phyloP scores from a whole-genome alignment of 2,329 filamentous ascomycete genomes.

The Colletotrichum sp. region DNA sequence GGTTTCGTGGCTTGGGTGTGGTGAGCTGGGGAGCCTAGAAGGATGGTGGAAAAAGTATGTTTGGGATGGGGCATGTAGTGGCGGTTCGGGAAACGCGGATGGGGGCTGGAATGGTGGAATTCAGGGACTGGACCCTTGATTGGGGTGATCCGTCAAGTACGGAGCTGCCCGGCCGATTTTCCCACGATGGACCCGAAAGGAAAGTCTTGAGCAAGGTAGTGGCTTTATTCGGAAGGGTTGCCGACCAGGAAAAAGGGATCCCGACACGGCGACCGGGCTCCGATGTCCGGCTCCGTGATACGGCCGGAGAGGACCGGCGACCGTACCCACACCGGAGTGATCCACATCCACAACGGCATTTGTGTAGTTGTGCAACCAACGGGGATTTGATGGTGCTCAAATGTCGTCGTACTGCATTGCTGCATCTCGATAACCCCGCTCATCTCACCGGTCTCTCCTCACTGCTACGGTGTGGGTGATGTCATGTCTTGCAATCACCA shows the following conservation, averaged over 20 bases:
- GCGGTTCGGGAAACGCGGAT: background rate
- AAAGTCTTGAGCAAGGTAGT: background rate
- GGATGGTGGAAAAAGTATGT: background rate
- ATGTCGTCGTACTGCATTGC: background rate
- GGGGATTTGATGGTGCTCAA: background rate
- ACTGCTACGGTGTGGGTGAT: background rate
- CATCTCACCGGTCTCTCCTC: background rate
- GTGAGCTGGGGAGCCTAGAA: background rate
- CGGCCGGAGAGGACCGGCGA: background rate
- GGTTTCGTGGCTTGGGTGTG: background rate
- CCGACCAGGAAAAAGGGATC: rapidly evolving
- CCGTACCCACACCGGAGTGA: background rate
- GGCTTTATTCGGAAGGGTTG: background rate
- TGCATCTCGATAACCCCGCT: background rate
- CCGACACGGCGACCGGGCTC: background rate
- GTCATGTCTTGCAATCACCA: background rate
- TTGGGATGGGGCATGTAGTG: background rate
- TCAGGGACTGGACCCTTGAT: background rate
- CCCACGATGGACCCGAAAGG: background rate
- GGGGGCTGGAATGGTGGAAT: background rate
- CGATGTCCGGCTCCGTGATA: background rate
- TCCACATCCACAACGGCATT: background rate
- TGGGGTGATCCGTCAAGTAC: background rate
- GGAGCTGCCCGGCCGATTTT: background rate
- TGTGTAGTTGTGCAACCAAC: background rate